A percentile compares a stretch with the other conserved stretches of the same genome.
phyloP scores from a whole-genome alignment of 495 filamentous ascomycete genomes.

The Chlorociboria aeruginascens region DNA sequence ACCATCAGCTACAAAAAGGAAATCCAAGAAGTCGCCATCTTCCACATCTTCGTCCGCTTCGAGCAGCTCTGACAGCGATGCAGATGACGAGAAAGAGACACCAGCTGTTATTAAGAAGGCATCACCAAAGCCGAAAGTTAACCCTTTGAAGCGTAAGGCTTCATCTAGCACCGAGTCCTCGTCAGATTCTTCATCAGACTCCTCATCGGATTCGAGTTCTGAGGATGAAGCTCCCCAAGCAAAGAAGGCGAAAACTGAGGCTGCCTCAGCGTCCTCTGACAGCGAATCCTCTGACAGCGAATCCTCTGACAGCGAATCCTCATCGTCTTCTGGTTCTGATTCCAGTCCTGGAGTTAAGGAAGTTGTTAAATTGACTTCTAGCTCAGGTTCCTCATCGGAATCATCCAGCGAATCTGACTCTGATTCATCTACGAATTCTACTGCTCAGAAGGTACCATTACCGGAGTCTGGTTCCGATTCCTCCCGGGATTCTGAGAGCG shows the following conservation, averaged over 20 bases:
- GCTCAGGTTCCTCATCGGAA: constrained; percentile 33
- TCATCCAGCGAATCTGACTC: constrained; percentile 29
- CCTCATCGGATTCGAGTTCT: constrained; percentile 18
- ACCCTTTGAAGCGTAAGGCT: constrained; percentile 54
- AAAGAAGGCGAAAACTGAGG: constrained; percentile 21
- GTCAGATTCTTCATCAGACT: constrained; percentile 5
- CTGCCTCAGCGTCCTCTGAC: constrained; percentile 7
- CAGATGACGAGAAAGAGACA: constrained; percentile 45
- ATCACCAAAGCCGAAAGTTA: constrained; percentile 26
- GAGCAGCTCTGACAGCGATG: constrained; percentile 48
- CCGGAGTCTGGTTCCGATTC: constrained; percentile 16
- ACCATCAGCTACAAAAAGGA: constrained; percentile 14
- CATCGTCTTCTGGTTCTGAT: constrained; percentile 22
- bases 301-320: constrained; percentile 18
- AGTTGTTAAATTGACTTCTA: constrained; percentile 2
- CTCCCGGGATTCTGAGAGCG: constrained; percentile 14
- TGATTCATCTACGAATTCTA: constrained; percentile 17
- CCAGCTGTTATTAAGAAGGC: constrained; percentile 12
- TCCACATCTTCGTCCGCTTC: constrained; percentile 35
- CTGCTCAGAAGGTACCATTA: constrained; percentile 16
- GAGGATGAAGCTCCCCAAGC: constrained; percentile 25
- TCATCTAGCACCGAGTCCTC: constrained; percentile 35
- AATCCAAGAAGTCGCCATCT: constrained; percentile 21
- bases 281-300: constrained; percentile 14
- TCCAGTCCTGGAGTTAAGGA: constrained; percentile 24